Conservation (phyloP, 164 flowering plant genomes). For the Dillenia suffruticosa region DNA sequence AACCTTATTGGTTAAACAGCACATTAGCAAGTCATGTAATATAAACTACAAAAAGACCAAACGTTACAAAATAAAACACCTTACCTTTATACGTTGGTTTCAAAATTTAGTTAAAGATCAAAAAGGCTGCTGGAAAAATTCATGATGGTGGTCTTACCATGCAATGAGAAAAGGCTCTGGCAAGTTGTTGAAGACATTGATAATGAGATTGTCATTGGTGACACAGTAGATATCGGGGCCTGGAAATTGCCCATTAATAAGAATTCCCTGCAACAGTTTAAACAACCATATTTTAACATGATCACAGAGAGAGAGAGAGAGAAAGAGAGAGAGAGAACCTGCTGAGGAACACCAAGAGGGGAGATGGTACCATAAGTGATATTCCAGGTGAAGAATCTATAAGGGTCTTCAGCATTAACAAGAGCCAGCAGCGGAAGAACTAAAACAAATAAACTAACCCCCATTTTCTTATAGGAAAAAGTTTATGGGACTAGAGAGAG, state of each 20-base stretch:
- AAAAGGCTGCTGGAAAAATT: neutral
- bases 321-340: constrained; percentile 11
- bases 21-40: no score
- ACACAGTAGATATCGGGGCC: constrained; percentile 72
- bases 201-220: constrained; percentile 73
- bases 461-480: no score
- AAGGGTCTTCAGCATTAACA: constrained; percentile 31
- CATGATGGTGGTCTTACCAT: constrained; percentile 36
- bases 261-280: constrained; percentile 48
- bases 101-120: neutral
- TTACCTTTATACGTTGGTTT: no score
- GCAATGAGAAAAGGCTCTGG: constrained; percentile 80
- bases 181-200: constrained; percentile 65
- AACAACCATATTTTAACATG: neutral
- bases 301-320: no score
- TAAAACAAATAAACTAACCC: neutral
- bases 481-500: no score
- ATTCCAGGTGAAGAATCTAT: constrained; percentile 32
- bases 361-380: constrained; percentile 29
- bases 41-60: no score
- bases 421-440: neutral
- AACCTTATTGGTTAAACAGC: no score
- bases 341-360: constrained; percentile 31
- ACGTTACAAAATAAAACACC: no score
- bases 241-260: constrained; percentile 81